Percentiles rank a stretch among this genome's conserved stretches.
Evolutionary conservation across 2,329 filamentous ascomycete species (phyloP).

Genomic region (Shiraia bambusicola): DNA sequence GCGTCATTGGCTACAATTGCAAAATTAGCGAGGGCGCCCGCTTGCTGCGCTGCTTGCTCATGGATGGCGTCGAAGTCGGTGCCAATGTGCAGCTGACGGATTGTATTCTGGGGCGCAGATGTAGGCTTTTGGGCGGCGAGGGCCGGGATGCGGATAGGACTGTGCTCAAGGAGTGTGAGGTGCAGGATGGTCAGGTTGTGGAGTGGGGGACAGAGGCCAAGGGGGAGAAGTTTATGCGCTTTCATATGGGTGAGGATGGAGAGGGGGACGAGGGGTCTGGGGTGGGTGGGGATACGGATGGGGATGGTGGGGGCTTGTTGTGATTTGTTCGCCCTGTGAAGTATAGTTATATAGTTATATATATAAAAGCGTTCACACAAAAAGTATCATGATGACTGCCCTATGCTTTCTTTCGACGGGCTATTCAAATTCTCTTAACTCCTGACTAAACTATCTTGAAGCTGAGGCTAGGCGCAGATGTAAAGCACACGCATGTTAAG

Average conservation of each 20-base stretch:
- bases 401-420: no score
- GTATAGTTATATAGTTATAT: no score
- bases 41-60: slow-evolving; percentile 82
- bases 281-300: not conserved
- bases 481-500: no score
- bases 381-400: no score
- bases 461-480: no score
- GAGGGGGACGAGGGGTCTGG: not conserved
- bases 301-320: not conserved
- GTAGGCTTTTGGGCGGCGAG: slow-evolving; percentile 77
- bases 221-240: slow-evolving; percentile 24
- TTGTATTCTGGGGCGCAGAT: slow-evolving; percentile 80
- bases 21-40: slow-evolving; percentile 84
- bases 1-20: slow-evolving; percentile 82
- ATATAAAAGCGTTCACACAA: no score
- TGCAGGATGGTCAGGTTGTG: slow-evolving; percentile 81
- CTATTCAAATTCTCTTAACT: no score
- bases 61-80: slow-evolving; percentile 87
- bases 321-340: no score
- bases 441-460: no score
- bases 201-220: slow-evolving; percentile 63
- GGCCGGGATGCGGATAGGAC: slow-evolving; percentile 48
- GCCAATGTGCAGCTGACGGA: slow-evolving; percentile 82
- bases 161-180: slow-evolving; percentile 82
- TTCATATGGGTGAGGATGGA: not conserved